Evolutionary conservation across 78 protist species (phyloP).

Genomic region (Speleostelium caveatum): DNA sequence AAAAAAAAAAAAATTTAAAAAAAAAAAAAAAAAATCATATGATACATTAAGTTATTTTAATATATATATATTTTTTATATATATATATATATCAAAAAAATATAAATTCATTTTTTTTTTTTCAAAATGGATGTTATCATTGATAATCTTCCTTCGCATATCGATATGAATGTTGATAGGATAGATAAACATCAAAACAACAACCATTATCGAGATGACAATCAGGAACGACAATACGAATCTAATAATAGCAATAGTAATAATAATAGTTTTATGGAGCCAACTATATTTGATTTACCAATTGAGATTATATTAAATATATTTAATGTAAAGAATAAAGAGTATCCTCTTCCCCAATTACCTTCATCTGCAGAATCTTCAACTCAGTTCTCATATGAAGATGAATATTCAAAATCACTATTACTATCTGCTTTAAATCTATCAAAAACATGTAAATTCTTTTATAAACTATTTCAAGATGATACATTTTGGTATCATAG

Average conservation of each 20-base stretch:
- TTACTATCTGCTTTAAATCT: background rate
- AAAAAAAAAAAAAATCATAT: too few species aligned
- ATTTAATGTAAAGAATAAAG: background rate
- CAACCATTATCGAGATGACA: too few species aligned
- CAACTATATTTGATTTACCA: conserved; percentile 5
- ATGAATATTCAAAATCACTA: background rate
- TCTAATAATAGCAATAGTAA: background rate
- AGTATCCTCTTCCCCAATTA: background rate
- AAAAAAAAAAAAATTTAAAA: too few species aligned
- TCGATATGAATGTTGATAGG: too few species aligned
- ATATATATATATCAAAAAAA: too few species aligned
- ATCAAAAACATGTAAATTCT: conserved; percentile 31
- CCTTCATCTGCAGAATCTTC: background rate
- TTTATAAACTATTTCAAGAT: conserved; percentile 19
- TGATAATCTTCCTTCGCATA: too few species aligned
- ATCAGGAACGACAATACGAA: too few species aligned
- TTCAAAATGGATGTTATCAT: too few species aligned
- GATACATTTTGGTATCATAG: conserved; percentile 17
- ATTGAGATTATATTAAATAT: conserved; percentile 18
- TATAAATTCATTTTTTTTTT: too few species aligned
- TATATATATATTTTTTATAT: too few species aligned
- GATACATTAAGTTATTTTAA: too few species aligned
- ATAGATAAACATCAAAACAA: too few species aligned
- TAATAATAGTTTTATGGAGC: background rate
- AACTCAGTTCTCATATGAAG: background rate